Evolutionary conservation across 2,329 filamentous ascomycete genomes (phyloP).

Genomic region (Colletotrichum sp.): DNA sequence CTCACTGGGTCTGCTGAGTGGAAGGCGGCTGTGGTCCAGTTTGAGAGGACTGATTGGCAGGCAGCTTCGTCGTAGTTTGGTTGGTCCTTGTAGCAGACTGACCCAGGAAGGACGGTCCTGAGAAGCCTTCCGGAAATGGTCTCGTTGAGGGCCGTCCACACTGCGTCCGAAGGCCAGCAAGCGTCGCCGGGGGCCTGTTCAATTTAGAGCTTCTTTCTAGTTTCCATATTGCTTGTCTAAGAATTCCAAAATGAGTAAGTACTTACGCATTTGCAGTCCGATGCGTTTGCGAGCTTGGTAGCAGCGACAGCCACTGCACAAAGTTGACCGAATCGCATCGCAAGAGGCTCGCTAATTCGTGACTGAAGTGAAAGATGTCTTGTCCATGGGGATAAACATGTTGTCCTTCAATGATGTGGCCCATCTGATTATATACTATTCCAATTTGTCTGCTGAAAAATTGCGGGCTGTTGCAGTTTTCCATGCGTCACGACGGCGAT

Average conservation of each 20-base stretch:
- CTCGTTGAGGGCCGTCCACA: conserved; percentile 56
- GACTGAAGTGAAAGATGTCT: neutral
- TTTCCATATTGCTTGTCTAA: neutral
- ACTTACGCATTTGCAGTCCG: neutral
- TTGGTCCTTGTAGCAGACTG: conserved; percentile 30
- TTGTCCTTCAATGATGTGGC: neutral
- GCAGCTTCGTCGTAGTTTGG: conserved; percentile 43
- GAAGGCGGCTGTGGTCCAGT: conserved; percentile 40
- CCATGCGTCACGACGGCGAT: neutral
- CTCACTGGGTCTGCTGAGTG: conserved; percentile 22
- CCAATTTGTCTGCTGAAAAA: neutral
- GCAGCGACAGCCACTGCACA: neutral
- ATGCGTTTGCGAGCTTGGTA: neutral
- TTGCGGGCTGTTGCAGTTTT: neutral
- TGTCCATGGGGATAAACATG: neutral
- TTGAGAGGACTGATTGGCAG: conserved; percentile 41
- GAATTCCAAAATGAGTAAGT: neutral
- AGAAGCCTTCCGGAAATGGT: conserved; percentile 56
- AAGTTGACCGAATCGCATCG: neutral
- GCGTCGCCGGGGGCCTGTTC: conserved; percentile 31
- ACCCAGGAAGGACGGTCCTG: conserved; percentile 54
- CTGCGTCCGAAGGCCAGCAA: conserved; percentile 45
- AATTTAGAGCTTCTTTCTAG: neutral
- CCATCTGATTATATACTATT: neutral
- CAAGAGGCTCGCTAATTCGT: neutral